phyloP scores from a whole-genome alignment of 768 basidiomycete genomes.

The Russula foetens region DNA sequence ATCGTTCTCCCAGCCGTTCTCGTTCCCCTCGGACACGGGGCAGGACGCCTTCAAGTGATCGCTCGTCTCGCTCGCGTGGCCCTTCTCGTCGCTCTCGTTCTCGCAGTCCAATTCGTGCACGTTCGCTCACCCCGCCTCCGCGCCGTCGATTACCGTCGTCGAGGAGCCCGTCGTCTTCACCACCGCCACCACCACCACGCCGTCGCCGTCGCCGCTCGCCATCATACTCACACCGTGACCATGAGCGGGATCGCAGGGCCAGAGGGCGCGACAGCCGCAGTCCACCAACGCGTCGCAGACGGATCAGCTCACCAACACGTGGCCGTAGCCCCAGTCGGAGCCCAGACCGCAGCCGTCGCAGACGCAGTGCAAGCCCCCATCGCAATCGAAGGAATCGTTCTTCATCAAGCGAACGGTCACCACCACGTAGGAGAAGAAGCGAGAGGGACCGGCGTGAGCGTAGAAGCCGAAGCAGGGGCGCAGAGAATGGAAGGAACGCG shows the following conservation, averaged over 20 bases:
- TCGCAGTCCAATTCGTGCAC: slow-evolving; percentile 18
- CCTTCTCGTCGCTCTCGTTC: slow-evolving; percentile 29
- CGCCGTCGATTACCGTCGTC: slow-evolving; percentile 22
- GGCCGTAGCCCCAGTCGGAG: slow-evolving; percentile 29
- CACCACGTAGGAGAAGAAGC: slow-evolving; percentile 14
- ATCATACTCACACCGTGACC: slow-evolving; percentile 42
- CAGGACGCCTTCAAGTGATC: slow-evolving; percentile 26
- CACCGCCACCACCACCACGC: slow-evolving; percentile 29
- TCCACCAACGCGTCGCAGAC: slow-evolving; percentile 35
- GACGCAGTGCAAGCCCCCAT: slow-evolving; percentile 38
- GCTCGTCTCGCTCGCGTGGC: slow-evolving; percentile 35
- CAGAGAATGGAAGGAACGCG: slow-evolving; percentile 4
- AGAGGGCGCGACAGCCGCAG: slow-evolving; percentile 40
- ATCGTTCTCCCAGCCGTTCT: slow-evolving; percentile 36
- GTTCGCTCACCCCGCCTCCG: slow-evolving; percentile 10
- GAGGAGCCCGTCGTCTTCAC: slow-evolving; percentile 17
- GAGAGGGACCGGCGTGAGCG: slow-evolving; percentile 5
- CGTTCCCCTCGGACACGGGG: slow-evolving; percentile 23
- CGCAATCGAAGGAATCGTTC: slow-evolving; percentile 24
- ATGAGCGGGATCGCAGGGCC: slow-evolving; percentile 21
- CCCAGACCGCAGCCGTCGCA: slow-evolving; percentile 32
- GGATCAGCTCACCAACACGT: slow-evolving; percentile 21
- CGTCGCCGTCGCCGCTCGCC: slow-evolving; percentile 37
- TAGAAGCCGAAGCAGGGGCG: slow-evolving; percentile 10
- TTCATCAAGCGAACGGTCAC: slow-evolving; percentile 29